These are phyloP conservation scores for Lentinula raphanica DNA, from an alignment of 768 basidiomycete genomes.

Conservation along the genomic window DNA sequence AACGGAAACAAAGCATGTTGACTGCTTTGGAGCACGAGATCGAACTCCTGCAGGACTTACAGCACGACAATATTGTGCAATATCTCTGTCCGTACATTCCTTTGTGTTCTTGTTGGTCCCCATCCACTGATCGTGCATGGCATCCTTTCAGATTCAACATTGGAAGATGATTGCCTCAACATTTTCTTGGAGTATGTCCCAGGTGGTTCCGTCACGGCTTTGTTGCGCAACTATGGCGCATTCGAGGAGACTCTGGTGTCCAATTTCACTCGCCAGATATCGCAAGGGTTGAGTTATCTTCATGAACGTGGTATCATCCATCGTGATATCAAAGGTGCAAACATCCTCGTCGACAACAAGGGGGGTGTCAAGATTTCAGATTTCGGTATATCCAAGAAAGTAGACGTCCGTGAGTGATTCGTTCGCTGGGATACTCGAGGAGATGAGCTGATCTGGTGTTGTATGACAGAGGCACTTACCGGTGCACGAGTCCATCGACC, in stretches of 20 bases:
- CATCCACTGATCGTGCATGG: neutral
- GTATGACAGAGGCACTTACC: constrained; percentile 33
- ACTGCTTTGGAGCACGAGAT: constrained; percentile 91
- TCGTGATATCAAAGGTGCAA: constrained; percentile 98
- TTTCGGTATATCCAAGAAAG: constrained; percentile 95
- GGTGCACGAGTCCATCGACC: constrained; percentile 80
- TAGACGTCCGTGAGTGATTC: constrained; percentile 79
- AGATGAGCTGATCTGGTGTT: neutral
- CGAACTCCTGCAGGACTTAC: constrained; percentile 84
- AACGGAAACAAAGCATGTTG: constrained; percentile 91
- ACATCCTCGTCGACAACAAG: constrained; percentile 97
- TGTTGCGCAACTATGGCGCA: constrained; percentile 86
- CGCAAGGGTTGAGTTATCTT: constrained; percentile 83
- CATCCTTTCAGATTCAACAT: constrained; percentile 70
- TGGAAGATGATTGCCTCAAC: constrained; percentile 86
- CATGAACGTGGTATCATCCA: constrained; percentile 94
- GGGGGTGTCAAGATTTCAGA: constrained; percentile 97
- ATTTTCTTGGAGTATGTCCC: constrained; percentile 98
- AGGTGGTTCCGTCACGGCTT: constrained; percentile 87
- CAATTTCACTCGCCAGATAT: constrained; percentile 89
- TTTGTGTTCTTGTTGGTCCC: neutral
- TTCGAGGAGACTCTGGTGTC: constrained; percentile 91
- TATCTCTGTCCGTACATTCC: constrained; percentile 71
- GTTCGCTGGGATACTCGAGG: neutral
- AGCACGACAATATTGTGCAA: constrained; percentile 96